A percentile compares a stretch with the other conserved stretches of the same genome.
Conservation (phyloP, 2,329 filamentous ascomycete species). For the Hypoxylon sp. region DNA sequence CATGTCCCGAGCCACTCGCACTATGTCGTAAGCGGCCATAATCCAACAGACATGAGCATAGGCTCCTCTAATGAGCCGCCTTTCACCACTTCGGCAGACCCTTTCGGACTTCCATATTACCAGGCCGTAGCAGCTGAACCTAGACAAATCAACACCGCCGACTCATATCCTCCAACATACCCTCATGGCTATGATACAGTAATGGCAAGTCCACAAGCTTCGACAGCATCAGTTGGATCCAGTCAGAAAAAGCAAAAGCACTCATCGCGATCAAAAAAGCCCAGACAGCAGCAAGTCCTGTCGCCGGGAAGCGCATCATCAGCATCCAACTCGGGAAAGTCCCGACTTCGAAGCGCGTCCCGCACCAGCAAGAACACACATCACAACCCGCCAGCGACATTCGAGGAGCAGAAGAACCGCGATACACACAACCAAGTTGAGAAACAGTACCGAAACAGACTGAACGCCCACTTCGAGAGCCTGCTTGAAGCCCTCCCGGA, state of each 20-base stretch:
- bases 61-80: conserved; percentile 38
- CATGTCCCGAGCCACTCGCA: conserved; percentile 33
- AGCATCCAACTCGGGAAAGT: conserved; percentile 34
- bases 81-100: conserved; percentile 37
- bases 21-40: conserved; percentile 38
- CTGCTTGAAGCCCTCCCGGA: conserved; percentile 53
- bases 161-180: conserved; percentile 41
- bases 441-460: conserved; percentile 58
- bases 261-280: conserved; percentile 33
- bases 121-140: conserved; percentile 37
- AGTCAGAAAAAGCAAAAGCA: conserved; percentile 35
- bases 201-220: conserved; percentile 32
- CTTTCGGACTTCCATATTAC: conserved; percentile 40
- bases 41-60: conserved; percentile 36
- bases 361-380: conserved; percentile 48
- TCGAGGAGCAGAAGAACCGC: conserved; percentile 47
- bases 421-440: conserved; percentile 57
- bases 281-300: conserved; percentile 31
- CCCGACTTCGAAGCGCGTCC: conserved; percentile 46
- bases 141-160: conserved; percentile 31
- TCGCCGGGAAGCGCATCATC: conserved; percentile 35
- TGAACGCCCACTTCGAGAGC: conserved; percentile 56
- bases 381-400: conserved; percentile 47
- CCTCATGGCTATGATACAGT: conserved; percentile 38
- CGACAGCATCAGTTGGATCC: conserved; percentile 32